A percentile compares a stretch with the other conserved stretches of the same genome.
Conservation (phyloP, 2,329 filamentous ascomycete genomes). For the Periconia sp. region DNA sequence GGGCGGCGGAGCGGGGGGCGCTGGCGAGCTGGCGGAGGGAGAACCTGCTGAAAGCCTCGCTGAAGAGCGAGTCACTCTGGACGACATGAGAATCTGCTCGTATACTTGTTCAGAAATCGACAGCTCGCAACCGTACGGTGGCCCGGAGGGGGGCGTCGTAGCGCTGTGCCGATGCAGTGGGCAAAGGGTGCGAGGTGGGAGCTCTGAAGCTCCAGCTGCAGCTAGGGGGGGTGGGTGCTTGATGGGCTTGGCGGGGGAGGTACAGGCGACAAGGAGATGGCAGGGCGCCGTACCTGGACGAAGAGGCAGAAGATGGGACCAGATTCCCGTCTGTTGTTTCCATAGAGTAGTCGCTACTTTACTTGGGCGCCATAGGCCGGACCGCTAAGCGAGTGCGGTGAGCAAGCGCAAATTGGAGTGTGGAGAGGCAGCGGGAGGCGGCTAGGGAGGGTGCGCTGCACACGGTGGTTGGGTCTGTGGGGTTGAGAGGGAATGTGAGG, state of each 20-base stretch:
- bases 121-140: conserved; percentile 37
- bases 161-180: conserved; percentile 33
- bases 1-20: conserved; percentile 49
- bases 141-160: conserved; percentile 33
- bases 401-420: conserved; percentile 25
- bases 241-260: conserved; percentile 3
- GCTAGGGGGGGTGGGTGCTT: conserved; percentile 6
- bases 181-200: conserved; percentile 9
- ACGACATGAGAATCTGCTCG: conserved; percentile 83
- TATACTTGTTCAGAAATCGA: conserved; percentile 29
- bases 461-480: conserved; percentile 1
- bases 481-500: conserved; percentile 1
- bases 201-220: conserved; percentile 4
- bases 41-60: conserved; percentile 82
- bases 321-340: conserved; percentile 35
- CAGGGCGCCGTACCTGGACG: conserved; percentile 31
- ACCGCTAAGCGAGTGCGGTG: conserved; percentile 45
- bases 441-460: conserved; percentile 7
- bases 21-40: conserved; percentile 47
- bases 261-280: conserved; percentile 13
- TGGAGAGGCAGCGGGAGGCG: conserved; percentile 8
- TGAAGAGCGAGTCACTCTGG: conserved; percentile 94
- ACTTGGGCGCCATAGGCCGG: conserved; percentile 47
- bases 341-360: conserved; percentile 38
- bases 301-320: conserved; percentile 26